Evolutionary conservation across 1,139 yeast genomes (phyloP).

Genomic region (Saccharomyces hybrid): DNA sequence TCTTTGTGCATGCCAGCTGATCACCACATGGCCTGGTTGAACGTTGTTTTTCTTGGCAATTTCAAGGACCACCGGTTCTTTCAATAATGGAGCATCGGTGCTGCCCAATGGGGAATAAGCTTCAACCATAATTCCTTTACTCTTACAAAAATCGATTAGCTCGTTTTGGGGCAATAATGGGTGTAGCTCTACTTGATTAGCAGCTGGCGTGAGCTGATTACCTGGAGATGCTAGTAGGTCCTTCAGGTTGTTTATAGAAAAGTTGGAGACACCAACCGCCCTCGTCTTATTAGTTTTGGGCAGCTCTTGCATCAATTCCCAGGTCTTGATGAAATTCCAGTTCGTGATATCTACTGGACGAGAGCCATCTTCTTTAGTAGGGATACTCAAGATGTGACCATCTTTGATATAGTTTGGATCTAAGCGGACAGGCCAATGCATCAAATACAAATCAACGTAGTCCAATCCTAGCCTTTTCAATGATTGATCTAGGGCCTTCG

Average conservation of each 20-base stretch:
- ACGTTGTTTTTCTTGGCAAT: conserved; percentile 51
- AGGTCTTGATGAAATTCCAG: conserved; percentile 58
- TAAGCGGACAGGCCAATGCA: conserved; percentile 78
- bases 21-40: conserved; percentile 51
- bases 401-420: conserved; percentile 39
- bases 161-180: conserved; percentile 66
- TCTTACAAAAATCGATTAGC: conserved; percentile 45
- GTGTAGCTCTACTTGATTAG: conserved; percentile 67
- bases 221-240: conserved; percentile 44
- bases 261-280: conserved; percentile 76
- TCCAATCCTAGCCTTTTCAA: conserved; percentile 62
- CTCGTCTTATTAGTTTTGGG: conserved; percentile 49
- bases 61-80: conserved; percentile 40
- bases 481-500: conserved; percentile 50
- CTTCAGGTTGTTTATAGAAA: conserved; percentile 46
- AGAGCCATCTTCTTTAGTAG: conserved; percentile 38
- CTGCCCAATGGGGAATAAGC: conserved; percentile 80
- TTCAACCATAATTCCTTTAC: conserved; percentile 51
- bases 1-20: conserved; percentile 66
- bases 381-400: conserved; percentile 33
- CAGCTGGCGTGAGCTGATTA: conserved; percentile 53
- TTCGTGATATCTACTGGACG: conserved; percentile 37
- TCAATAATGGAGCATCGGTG: conserved; percentile 53
- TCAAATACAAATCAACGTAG: conserved; percentile 72
- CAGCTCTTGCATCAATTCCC: conserved; percentile 58